These are phyloP conservation scores for Boletus tomentosulus DNA, from an alignment of 768 basidiomycete species.

Conservation along the genomic window DNA sequence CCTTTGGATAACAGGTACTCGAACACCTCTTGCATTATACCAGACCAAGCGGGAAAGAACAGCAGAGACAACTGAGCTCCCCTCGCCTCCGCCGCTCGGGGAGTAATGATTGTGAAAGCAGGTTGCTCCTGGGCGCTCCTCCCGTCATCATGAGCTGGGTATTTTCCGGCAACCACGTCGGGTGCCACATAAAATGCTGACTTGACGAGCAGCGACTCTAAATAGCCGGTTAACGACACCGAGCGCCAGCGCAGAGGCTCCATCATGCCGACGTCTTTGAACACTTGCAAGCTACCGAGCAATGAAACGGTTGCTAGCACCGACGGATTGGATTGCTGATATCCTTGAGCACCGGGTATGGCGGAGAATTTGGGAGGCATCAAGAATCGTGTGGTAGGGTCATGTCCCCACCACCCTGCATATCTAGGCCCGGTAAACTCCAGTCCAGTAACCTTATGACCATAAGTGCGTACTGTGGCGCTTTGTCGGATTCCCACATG, in stretches of 20 bases:
- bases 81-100: slow-evolving; percentile 56
- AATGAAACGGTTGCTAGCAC: slow-evolving; percentile 76
- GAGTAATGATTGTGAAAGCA: slow-evolving; percentile 93
- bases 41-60: slow-evolving; percentile 56
- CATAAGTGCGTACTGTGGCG: slow-evolving; percentile 53
- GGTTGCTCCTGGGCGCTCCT: slow-evolving; percentile 13
- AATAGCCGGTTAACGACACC: slow-evolving; percentile 59
- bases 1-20: slow-evolving; percentile 59
- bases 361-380: slow-evolving; percentile 86
- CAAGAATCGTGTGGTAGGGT: slow-evolving; percentile 77
- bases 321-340: slow-evolving; percentile 94
- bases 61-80: slow-evolving; percentile 88
- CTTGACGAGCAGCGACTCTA: slow-evolving; percentile 59
- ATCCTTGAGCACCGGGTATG: slow-evolving; percentile 88
- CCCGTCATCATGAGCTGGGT: slow-evolving; percentile 21
- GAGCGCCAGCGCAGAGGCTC: slow-evolving; percentile 63
- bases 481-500: slow-evolving; percentile 62
- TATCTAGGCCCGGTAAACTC: slow-evolving; percentile 46
- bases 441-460: slow-evolving; percentile 3
- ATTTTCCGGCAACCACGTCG: slow-evolving; percentile 29
- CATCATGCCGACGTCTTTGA: slow-evolving; percentile 78
- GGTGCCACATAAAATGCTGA: slow-evolving; percentile 63
- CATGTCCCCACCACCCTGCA: slow-evolving; percentile 99
- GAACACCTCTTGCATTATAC: slow-evolving; percentile 69
- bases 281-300: slow-evolving; percentile 76